Conservation (phyloP, 1,284 basidiomycete species). For the Amylostereum areolatum region DNA sequence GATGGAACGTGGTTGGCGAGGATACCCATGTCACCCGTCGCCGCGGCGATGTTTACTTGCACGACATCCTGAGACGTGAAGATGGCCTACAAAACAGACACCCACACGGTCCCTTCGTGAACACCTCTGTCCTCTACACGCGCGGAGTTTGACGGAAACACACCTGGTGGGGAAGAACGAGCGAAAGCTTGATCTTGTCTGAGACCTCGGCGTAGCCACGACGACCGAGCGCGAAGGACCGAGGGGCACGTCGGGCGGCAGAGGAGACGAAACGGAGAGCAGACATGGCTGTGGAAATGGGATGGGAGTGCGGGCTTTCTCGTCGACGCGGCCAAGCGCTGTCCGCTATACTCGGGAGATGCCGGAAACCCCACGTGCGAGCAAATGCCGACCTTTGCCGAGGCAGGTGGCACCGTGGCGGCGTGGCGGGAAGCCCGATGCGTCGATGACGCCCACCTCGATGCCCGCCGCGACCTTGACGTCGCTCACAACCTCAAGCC, state of each 20-base stretch:
- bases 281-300: constrained; percentile 56
- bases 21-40: constrained; percentile 98
- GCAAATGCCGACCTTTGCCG: not conserved
- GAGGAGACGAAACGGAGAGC: constrained; percentile 64
- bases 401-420: not conserved
- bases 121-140: no score
- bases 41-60: constrained; percentile 91
- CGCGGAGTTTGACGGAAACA: no score
- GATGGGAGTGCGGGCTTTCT: not conserved
- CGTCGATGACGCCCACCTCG: not conserved
- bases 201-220: constrained; percentile 86
- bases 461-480: not conserved
- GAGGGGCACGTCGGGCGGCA: constrained; percentile 54
- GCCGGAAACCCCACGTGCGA: constrained; percentile 2
- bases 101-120: no score
- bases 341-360: not conserved
- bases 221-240: constrained; percentile 46
- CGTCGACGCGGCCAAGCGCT: not conserved
- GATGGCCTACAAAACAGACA: constrained; percentile 55
- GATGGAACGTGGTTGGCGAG: constrained; percentile 95
- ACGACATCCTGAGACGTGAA: constrained; percentile 84
- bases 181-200: constrained; percentile 85
- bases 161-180: constrained; percentile 92
- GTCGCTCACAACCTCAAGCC: not conserved
- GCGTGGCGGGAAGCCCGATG: not conserved